Evolutionary conservation across 1,284 basidiomycete species (phyloP), one percentile per base, ranked within the genome.

Genomic region (Gastroboletus turbinatus): DNA sequence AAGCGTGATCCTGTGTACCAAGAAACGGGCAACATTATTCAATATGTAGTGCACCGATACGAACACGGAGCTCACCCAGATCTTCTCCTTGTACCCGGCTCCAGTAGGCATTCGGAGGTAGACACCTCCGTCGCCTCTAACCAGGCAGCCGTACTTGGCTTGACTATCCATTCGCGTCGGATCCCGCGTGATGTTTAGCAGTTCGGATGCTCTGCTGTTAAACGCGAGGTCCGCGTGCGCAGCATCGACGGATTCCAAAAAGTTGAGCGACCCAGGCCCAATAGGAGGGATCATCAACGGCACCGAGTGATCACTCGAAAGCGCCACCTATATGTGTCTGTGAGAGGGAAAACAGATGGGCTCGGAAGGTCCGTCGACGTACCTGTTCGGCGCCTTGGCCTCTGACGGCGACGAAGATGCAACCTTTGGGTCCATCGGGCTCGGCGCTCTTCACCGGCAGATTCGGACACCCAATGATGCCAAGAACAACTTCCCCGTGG

Each of bases 141-240:
- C 86, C 17, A 98, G 83, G 65, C 88, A 88, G 32, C 90, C 88
- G 67, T 99, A 99, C 76, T 99, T 99, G 9, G 95, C 95, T 74
- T 98, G 96, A 70, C 91, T 94, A 73, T 99, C 97, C 94, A 99
- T 98, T 29, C 94, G 81, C n/a, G 89, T 79, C 42, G 92, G 82
- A 19, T 80, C 68, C 32, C 81, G 76, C 11, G 83, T 84, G 57
- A 96, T 83, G 16, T 82, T 82, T 29, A 98, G 78, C 4, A 90
- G 66, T 50, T 82, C 71, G 0, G 91, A 87, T 44, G 97, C 90
- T 11, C 80, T 81, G 42, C 84, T 84, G 69, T 92, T 95, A 66
- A 94, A 90, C 83, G 82, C 82, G 61, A 96, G 91, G 25, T 94
- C 91, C 3, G 94, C 90, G 71, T 99, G 97, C 1, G 88, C 90